These are phyloP conservation scores for Liquidambar formosana DNA, from an alignment of 164 flowering plant species.

Conservation along the genomic window DNA sequence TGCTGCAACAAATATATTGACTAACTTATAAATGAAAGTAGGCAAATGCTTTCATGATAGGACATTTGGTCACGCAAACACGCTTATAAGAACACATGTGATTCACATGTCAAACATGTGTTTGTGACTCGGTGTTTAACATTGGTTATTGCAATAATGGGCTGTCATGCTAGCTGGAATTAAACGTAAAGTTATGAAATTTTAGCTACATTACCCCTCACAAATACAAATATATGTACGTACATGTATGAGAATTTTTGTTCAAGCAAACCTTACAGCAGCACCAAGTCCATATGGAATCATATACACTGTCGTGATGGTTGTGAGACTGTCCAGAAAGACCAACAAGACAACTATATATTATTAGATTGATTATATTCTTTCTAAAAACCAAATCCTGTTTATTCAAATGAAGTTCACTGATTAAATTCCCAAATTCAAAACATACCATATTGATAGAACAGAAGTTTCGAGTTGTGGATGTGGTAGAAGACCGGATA, in stretches of 20 bases:
- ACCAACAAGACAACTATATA: too few species aligned
- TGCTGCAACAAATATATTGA: conserved; percentile 52
- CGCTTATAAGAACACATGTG: too few species aligned
- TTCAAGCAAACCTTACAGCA: conserved; percentile 70
- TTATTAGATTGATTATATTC: neutral
- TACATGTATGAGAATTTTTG: neutral
- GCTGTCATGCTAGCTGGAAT: too few species aligned
- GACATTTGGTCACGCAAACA: too few species aligned
- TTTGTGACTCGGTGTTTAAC: too few species aligned
- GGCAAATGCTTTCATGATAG: too few species aligned
- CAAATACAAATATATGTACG: neutral
- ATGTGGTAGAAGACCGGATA: conserved; percentile 73
- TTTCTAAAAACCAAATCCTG: neutral
- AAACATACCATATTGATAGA: conserved; percentile 65
- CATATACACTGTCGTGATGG: conserved; percentile 55
- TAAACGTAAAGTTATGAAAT: too few species aligned
- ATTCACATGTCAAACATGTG: too few species aligned
- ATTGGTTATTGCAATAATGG: too few species aligned
- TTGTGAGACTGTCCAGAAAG: conserved; percentile 52
- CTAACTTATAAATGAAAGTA: neutral
- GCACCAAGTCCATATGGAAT: conserved; percentile 78
- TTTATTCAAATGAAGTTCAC: too few species aligned
- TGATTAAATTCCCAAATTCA: neutral
- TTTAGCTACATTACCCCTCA: too few species aligned
- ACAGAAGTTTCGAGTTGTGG: conserved; percentile 82